phyloP scores from a whole-genome alignment of 352 stramenopile genomes.

The Phytophthora sojae region DNA sequence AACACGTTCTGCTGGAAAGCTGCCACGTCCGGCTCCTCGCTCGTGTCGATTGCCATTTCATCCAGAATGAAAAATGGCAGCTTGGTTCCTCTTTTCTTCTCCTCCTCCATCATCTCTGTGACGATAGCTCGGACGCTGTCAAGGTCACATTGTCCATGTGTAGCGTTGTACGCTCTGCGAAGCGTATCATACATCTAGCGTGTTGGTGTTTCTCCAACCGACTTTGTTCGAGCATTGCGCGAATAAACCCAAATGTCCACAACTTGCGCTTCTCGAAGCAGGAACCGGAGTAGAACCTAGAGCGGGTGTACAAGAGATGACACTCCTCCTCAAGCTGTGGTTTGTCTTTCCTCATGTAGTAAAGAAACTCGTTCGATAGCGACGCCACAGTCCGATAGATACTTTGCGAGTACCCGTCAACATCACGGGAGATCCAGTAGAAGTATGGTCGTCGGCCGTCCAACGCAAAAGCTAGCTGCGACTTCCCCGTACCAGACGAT shows the following conservation, averaged over 20 bases:
- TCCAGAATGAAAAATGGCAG: slow-evolving; percentile 26
- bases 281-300: neutral
- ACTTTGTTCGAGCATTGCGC: slow-evolving; percentile 1
- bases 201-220: neutral
- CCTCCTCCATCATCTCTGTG: slow-evolving; percentile 3
- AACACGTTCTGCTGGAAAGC: slow-evolving; percentile 27
- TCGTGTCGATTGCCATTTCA: slow-evolving; percentile 4
- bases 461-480: slow-evolving; percentile 8
- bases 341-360: neutral
- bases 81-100: neutral
- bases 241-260: slow-evolving; percentile 14
- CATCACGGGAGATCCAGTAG: slow-evolving; percentile 2
- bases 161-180: neutral
- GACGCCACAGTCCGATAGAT: slow-evolving; percentile 2
- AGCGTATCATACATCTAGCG: slow-evolving; percentile 4
- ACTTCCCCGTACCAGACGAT: too few species aligned
- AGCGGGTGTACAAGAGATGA: neutral
- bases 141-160: slow-evolving; percentile 2
- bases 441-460: slow-evolving; percentile 5
- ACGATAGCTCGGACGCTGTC: neutral
- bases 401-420: neutral
- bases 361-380: neutral
- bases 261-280: neutral
- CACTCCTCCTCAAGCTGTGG: neutral
- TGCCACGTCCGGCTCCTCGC: neutral